Evolutionary conservation across 495 filamentous ascomycete genomes (phyloP).

Genomic region (Letharia lupina): DNA sequence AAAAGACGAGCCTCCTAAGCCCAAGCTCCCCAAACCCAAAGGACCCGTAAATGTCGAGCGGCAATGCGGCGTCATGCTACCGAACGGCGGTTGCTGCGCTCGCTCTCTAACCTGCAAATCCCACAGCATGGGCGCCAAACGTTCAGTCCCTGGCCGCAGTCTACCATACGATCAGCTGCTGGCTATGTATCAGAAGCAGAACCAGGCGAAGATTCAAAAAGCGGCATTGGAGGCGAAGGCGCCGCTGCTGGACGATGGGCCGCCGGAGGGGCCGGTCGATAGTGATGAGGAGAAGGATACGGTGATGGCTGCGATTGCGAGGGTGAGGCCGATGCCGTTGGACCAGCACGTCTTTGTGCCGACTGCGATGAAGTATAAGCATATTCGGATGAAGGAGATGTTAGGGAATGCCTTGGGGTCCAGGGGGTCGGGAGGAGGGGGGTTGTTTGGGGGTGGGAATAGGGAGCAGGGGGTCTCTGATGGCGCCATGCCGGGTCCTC

Average conservation of each 20-base stretch:
- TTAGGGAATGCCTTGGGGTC: slow-evolving; percentile 62
- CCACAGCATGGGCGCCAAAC: slow-evolving; percentile 93
- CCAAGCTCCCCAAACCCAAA: slow-evolving; percentile 80
- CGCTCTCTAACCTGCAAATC: slow-evolving; percentile 92
- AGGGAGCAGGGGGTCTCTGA: background rate
- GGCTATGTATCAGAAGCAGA: slow-evolving; percentile 95
- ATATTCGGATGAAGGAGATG: slow-evolving; percentile 82
- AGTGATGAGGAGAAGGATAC: slow-evolving; percentile 85
- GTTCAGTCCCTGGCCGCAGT: slow-evolving; percentile 79
- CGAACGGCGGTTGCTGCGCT: slow-evolving; percentile 81
- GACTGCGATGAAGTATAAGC: slow-evolving; percentile 65
- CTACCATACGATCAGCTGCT: slow-evolving; percentile 93
- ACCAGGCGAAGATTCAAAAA: slow-evolving; percentile 95
- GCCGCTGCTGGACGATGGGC: slow-evolving; percentile 80
- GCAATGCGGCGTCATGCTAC: slow-evolving; percentile 86
- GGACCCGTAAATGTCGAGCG: slow-evolving; percentile 95
- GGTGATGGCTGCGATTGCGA: slow-evolving; percentile 75
- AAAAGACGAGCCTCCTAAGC: slow-evolving; percentile 86
- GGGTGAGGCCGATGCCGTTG: slow-evolving; percentile 66
- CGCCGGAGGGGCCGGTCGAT: slow-evolving; percentile 61
- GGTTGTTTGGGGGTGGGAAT: slow-evolving; percentile 30
- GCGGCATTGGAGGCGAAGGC: slow-evolving; percentile 90
- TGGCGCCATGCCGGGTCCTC: background rate
- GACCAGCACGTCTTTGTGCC: slow-evolving; percentile 57
- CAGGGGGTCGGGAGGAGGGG: slow-evolving; percentile 31